A percentile compares a stretch with the other conserved stretches of the same genome.
phyloP scores from a whole-genome alignment of 148 eudicot species.

The Pharnaceum exiguum region DNA sequence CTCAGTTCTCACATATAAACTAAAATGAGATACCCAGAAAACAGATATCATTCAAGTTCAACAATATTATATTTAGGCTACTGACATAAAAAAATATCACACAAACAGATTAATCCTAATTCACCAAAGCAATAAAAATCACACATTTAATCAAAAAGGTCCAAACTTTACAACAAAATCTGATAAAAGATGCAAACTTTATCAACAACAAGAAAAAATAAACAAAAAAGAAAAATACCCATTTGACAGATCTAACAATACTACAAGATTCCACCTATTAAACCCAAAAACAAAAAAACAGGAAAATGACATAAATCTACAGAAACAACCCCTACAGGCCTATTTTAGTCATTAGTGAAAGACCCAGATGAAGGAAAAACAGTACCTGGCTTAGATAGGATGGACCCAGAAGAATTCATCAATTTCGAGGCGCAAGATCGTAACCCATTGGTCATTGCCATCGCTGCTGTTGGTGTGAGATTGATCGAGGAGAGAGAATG shows the following conservation, averaged over 20 bases:
- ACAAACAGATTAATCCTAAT: neutral
- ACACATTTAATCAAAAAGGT: neutral
- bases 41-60: neutral
- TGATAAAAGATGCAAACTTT: neutral
- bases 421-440: slow-evolving; percentile 60
- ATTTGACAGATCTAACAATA: slow-evolving; percentile 8
- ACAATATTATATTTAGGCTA: no score
- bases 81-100: neutral
- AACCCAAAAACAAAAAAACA: neutral
- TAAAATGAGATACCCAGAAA: no score
- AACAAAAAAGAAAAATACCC: slow-evolving; percentile 1
- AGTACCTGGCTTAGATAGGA: slow-evolving; percentile 57
- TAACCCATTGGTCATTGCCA: slow-evolving; percentile 64
- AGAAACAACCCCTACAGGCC: slow-evolving; percentile 17
- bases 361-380: neutral
- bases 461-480: slow-evolving; percentile 10
- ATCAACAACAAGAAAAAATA: neutral
- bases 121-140: neutral
- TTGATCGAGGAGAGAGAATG: neutral
- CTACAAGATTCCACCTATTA: neutral
- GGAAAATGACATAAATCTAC: neutral
- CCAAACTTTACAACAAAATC: neutral
- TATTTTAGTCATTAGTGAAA: neutral
- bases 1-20: no score
- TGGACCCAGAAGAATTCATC: slow-evolving; percentile 42